These are phyloP conservation scores for Inosperma sp. DNA, from an alignment of 768 basidiomycete genomes.

Conservation along the genomic window DNA sequence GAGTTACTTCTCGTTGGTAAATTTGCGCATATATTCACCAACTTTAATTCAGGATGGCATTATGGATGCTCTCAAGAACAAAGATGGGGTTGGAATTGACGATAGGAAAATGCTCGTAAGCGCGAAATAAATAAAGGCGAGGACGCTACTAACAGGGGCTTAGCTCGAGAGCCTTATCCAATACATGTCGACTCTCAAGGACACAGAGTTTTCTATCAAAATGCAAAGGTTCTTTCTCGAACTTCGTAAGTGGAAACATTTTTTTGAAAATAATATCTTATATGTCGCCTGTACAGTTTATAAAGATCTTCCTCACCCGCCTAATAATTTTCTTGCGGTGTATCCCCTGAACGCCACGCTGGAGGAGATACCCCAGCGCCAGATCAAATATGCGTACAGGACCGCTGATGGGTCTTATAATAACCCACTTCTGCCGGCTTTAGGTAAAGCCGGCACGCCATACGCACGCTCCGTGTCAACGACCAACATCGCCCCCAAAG, in stretches of 20 bases:
- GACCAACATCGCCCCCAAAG: slow-evolving; percentile 35
- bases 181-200: slow-evolving; percentile 51
- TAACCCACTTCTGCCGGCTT: slow-evolving; percentile 47
- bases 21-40: slow-evolving; percentile 30
- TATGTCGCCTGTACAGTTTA: slow-evolving; percentile 45
- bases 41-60: slow-evolving; percentile 28
- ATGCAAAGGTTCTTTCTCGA: slow-evolving; percentile 50
- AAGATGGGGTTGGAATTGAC: slow-evolving; percentile 40
- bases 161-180: slow-evolving; percentile 62
- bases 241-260: slow-evolving; percentile 43
- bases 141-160: slow-evolving; percentile 6
- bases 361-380: slow-evolving; percentile 14
- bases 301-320: slow-evolving; percentile 78
- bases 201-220: slow-evolving; percentile 27
- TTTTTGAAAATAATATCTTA: slow-evolving; percentile 15
- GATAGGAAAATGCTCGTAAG: slow-evolving; percentile 60
- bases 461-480: slow-evolving; percentile 67
- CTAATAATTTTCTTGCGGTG: slow-evolving; percentile 43
- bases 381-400: slow-evolving; percentile 49
- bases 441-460: slow-evolving; percentile 58
- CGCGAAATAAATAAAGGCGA: not conserved
- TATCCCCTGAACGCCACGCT: slow-evolving; percentile 12
- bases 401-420: slow-evolving; percentile 59
- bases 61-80: slow-evolving; percentile 45
- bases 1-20: slow-evolving; percentile 4